Evolutionary conservation across 495 filamentous ascomycete genomes (phyloP).

Genomic region (Beverwykella pulmonaria): DNA sequence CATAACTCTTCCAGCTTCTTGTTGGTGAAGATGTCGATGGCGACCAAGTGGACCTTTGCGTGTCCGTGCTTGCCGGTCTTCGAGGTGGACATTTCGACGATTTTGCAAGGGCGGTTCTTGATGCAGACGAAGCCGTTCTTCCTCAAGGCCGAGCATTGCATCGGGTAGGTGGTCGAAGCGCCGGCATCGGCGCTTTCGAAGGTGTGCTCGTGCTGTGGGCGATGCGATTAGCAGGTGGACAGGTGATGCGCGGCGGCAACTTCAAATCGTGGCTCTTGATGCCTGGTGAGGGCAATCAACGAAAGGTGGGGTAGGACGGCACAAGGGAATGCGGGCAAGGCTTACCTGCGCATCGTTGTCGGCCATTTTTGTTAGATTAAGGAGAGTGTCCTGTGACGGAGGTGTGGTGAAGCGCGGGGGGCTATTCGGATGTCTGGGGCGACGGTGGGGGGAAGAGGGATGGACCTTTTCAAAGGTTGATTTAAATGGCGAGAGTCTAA

Average conservation of each 20-base stretch:
- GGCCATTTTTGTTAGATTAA: constrained; percentile 55
- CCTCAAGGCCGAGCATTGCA: constrained; percentile 98
- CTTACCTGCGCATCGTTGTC: constrained; percentile 62
- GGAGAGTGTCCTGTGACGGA: constrained; percentile 39
- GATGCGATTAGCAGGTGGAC: constrained; percentile 35
- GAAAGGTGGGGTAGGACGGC: constrained; percentile 34
- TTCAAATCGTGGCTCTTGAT: constrained; percentile 7
- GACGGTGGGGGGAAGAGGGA: constrained; percentile 2
- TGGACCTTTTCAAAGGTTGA: constrained; percentile 18
- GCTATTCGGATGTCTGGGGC: constrained; percentile 7
- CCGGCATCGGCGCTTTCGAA: constrained; percentile 93
- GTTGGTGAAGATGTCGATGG: constrained; percentile 97
- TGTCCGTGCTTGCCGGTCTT: constrained; percentile 99
- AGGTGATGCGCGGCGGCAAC: not conserved
- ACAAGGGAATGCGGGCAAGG: not conserved
- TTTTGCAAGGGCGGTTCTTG: constrained; percentile 98
- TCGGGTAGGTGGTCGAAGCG: constrained; percentile 89
- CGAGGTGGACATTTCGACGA: constrained; percentile 99
- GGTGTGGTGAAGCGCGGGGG: constrained; percentile 40
- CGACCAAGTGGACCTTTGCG: constrained; percentile 98
- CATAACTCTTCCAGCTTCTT: constrained; percentile 99
- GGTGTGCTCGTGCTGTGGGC: constrained; percentile 76
- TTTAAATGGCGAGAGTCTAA: constrained; percentile 16
- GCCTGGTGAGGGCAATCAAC: constrained; percentile 29
- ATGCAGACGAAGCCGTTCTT: constrained; percentile 99